phyloP scores from a whole-genome alignment of 345 rosid genomes.

The Hevea brasiliensis region DNA sequence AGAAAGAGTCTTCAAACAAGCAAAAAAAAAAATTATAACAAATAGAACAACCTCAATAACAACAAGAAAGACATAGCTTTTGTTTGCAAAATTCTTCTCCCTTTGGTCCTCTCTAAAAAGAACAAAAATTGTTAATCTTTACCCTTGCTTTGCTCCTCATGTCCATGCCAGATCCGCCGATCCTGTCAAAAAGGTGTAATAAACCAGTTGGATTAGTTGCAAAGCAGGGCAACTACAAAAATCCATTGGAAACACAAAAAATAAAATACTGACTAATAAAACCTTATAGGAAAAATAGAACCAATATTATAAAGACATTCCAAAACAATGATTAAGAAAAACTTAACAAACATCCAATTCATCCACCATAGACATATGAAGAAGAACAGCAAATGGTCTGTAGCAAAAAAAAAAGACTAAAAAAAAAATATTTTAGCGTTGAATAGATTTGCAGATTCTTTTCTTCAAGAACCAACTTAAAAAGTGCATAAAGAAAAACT shows the following conservation, averaged over 20 bases:
- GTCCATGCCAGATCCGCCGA: constrained; percentile 40
- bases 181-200: constrained; percentile 21
- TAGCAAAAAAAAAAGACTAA: too few species aligned
- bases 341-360: neutral
- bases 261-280: too few species aligned
- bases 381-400: neutral
- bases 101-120: too few species aligned
- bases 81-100: too few species aligned
- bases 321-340: neutral
- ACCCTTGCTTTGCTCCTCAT: constrained; percentile 38
- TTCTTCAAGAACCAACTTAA: neutral
- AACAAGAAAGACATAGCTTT: too few species aligned
- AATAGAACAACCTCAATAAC: neutral
- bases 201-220: neutral
- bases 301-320: neutral
- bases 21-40: neutral
- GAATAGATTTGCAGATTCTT: too few species aligned
- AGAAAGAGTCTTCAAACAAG: constrained; percentile 17
- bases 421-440: too few species aligned
- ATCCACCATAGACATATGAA: neutral
- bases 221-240: neutral
- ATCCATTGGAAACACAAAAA: neutral
- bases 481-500: neutral
- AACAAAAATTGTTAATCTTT: neutral
- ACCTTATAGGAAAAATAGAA: neutral